Evolutionary conservation across 2,329 filamentous ascomycete genomes (phyloP).

Genomic region (Fusarium floridanum): DNA sequence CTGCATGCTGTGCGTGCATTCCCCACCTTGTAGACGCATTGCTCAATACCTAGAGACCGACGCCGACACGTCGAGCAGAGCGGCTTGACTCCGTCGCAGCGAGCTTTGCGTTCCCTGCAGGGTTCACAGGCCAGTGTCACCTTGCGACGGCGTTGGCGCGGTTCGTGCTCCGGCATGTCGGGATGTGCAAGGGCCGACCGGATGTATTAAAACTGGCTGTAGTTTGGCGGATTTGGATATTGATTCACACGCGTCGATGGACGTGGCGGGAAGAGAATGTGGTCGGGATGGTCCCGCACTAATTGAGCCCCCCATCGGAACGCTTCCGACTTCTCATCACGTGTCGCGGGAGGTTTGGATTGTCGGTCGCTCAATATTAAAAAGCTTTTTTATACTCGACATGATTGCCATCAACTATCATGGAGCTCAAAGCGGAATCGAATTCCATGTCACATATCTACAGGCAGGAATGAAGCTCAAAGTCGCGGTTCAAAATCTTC

Average conservation of each 20-base stretch:
- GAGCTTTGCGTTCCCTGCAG: conserved; percentile 56
- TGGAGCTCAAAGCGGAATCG: background rate
- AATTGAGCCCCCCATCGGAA: background rate
- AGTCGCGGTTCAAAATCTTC: background rate
- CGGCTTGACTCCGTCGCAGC: conserved; percentile 59
- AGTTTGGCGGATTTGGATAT: background rate
- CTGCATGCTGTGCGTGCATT: conserved; percentile 54
- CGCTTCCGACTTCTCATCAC: background rate
- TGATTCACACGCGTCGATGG: background rate
- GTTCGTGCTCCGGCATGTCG: background rate
- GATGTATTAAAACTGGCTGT: background rate
- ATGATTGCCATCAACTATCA: background rate
- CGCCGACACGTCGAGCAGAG: conserved; percentile 58
- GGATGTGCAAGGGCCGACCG: background rate
- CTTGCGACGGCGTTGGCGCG: conserved; percentile 30
- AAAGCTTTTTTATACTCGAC: background rate
- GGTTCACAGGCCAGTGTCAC: conserved; percentile 58
- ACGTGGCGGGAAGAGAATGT: background rate
- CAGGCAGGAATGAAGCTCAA: background rate
- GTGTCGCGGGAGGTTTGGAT: background rate
- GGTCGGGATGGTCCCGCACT: background rate
- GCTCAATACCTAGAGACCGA: conserved; percentile 49
- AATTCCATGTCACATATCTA: background rate
- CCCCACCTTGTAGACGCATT: conserved; percentile 55
- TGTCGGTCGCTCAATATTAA: background rate